Evolutionary conservation across 345 rosid species (phyloP).

Genomic region (Angophora floribunda): DNA sequence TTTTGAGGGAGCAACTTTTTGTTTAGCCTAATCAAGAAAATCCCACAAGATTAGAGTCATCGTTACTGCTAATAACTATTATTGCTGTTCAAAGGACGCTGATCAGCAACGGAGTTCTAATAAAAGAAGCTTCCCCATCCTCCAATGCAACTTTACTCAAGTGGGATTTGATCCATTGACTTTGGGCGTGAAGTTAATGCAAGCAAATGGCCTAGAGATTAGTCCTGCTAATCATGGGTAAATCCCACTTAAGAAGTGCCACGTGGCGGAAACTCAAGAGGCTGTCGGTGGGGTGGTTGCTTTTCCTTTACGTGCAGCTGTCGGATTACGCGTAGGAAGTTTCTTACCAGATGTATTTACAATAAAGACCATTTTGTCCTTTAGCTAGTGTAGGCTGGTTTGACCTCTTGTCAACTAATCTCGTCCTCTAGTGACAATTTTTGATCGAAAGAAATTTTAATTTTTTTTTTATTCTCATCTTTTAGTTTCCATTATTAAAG

Average conservation of each 20-base stretch:
- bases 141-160: neutral
- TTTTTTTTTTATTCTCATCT: neutral
- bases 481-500: neutral
- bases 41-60: neutral
- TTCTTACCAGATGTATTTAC: neutral
- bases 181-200: neutral
- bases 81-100: neutral
- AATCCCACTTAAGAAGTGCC: neutral
- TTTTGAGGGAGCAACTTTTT: neutral
- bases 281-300: neutral
- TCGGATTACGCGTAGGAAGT: neutral
- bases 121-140: neutral
- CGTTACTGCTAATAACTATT: neutral
- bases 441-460: neutral
- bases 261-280: neutral
- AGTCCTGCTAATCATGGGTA: neutral
- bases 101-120: neutral
- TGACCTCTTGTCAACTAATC: neutral
- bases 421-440: neutral
- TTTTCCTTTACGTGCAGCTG: neutral
- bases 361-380: neutral
- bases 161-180: neutral
- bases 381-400: neutral
- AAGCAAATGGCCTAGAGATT: neutral
- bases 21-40: neutral